These are phyloP conservation scores for Nymphaea thermarum DNA, from an alignment of 164 flowering plant species.

Conservation along the genomic window DNA sequence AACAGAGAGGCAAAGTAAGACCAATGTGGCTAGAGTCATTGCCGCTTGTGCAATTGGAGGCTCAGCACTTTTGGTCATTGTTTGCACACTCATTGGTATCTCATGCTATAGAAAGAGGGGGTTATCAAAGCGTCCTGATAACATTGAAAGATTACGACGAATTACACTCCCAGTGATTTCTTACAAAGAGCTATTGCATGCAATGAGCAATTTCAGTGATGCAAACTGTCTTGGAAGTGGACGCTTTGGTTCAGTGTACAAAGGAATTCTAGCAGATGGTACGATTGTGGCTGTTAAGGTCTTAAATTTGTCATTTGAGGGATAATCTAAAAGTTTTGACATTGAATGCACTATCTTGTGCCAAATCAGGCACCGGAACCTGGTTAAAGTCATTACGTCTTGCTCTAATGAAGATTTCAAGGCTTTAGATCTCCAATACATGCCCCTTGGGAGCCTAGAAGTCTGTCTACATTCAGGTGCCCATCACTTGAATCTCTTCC, in stretches of 20 bases:
- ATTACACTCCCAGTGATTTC: too few species aligned
- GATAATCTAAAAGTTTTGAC: slow-evolving; percentile 1
- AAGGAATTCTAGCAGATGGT: slow-evolving; percentile 1
- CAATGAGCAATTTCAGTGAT: slow-evolving; percentile 1
- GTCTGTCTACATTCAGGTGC: background rate
- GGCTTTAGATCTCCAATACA: slow-evolving; percentile 3
- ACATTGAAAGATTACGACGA: background rate
- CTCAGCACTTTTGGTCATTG: background rate
- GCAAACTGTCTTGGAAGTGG: slow-evolving; percentile 3
- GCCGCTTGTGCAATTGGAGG: too few species aligned
- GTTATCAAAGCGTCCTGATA: too few species aligned
- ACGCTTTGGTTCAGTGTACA: slow-evolving; percentile 3
- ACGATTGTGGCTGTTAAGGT: slow-evolving; percentile 3
- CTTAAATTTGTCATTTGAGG: background rate
- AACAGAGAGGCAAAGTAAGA: background rate
- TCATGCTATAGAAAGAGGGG: background rate
- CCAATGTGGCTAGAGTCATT: too few species aligned
- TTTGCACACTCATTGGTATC: background rate
- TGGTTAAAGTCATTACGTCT: slow-evolving; percentile 1
- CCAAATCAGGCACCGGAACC: slow-evolving; percentile 1
- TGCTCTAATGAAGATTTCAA: background rate
- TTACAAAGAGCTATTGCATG: background rate
- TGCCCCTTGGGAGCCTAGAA: slow-evolving; percentile 3
- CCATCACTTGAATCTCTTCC: background rate
- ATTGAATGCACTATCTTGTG: background rate